Base-by-base conservation (phyloP, 257 asterid species). In the Leonotis leonurus region DNA sequence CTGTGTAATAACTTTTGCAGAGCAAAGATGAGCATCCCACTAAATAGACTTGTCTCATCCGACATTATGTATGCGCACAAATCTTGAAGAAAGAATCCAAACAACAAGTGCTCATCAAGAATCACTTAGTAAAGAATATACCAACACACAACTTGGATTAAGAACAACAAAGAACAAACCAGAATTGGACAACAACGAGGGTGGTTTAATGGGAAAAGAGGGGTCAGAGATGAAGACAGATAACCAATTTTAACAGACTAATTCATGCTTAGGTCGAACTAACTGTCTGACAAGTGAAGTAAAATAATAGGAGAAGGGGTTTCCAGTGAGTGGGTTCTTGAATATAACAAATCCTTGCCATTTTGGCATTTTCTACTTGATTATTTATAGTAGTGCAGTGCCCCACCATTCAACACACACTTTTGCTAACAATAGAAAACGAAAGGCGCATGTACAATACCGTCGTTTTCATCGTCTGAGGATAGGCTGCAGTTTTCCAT, bases 331-430 rank as follows among this genome's bases (percentile, higher is more conserved):
- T 67, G 72, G 72, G 36, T 67, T 46, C 53, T 45, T 57, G 72
- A 46, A 67, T 45, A 50, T 46, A 39, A 40, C 26, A 73, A 62
- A 54, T 68, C 80, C n/a, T n/a, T n/a, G n/a, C n/a, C n/a, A n/a
- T n/a, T n/a, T 75, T 69, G 70, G 54, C 65, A 60, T 50, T 43
- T 69, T 69, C 69, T 68, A 62, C 71, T 62, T 49, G 35, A n/a
- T 11, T 12, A 43, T n/a, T n/a, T n/a, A n/a, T n/a, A n/a, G n/a
- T 64, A 51, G 30, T 74, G 75, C 72, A 69, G 58, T 59, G 46
- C 30, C 65, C 66, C 79, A 72, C 62, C 69, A 60, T 29, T 41
- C 56, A 24, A 57, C 55, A 32, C 46, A 32, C 32, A 56, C 64
- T 29, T 39, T 21, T 46, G 24, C 49, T 40, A 75, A 75, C 56